Conservation (phyloP, 2,329 filamentous ascomycete species). For the Ceratocystis lukuohia region DNA sequence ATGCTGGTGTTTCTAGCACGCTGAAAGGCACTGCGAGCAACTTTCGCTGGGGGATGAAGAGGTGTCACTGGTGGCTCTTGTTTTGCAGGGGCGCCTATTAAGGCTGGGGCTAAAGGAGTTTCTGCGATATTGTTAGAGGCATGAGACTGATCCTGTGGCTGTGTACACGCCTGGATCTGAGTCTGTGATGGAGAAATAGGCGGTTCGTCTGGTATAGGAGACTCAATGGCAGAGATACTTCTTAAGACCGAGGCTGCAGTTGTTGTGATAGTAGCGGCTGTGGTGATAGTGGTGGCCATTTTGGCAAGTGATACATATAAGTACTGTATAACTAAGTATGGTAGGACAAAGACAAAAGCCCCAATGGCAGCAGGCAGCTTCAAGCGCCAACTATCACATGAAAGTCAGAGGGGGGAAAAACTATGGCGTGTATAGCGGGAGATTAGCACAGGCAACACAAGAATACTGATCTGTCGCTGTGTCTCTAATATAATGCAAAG, state of each 20-base stretch:
- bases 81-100: neutral
- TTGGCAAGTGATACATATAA: neutral
- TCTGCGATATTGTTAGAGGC: neutral
- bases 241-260: neutral
- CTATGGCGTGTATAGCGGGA: too few relatives aligned
- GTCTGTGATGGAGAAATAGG: neutral
- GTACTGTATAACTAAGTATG: neutral
- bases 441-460: neutral
- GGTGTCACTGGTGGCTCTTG: neutral
- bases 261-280: neutral
- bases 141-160: neutral
- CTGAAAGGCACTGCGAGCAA: neutral
- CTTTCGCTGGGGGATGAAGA: neutral
- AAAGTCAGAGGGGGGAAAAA: neutral
- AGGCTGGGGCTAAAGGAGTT: neutral
- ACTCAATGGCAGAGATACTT: neutral
- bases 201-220: neutral
- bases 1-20: neutral
- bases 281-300: conserved; percentile 1
- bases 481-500: too few relatives aligned
- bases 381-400: neutral
- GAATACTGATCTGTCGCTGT: too few relatives aligned
- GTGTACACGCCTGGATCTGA: neutral
- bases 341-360: neutral
- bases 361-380: neutral